Conservation (phyloP, 805 yeast genomes). For the Myxozyma lipomycoides region DNA sequence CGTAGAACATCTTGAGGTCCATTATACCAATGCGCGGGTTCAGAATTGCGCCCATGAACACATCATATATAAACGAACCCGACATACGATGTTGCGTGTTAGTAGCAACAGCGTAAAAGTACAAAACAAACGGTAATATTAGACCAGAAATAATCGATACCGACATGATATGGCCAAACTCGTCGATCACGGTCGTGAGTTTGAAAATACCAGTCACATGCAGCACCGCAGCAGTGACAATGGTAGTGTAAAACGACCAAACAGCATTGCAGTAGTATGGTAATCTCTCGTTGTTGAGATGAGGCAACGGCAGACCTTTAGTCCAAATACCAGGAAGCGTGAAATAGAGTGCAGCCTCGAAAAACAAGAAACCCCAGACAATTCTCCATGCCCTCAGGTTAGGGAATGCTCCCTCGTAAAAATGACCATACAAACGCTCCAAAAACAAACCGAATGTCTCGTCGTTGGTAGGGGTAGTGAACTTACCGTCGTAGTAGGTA, state of each 20-base stretch:
- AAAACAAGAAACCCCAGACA: conserved; percentile 62
- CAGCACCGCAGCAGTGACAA: conserved; percentile 53
- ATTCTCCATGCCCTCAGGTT: conserved; percentile 57
- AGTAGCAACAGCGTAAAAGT: conserved; percentile 60
- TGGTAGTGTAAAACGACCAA: conserved; percentile 71
- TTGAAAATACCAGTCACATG: conserved; percentile 75
- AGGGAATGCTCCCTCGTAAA: conserved; percentile 40
- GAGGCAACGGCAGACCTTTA: conserved; percentile 87
- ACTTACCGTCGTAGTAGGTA: conserved; percentile 66
- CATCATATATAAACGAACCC: conserved; percentile 83
- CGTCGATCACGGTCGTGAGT: conserved; percentile 68
- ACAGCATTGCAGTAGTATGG: conserved; percentile 93
- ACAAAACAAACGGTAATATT: conserved; percentile 61
- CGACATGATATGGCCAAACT: conserved; percentile 89
- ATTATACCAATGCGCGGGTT: conserved; percentile 92
- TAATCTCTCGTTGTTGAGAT: conserved; percentile 71
- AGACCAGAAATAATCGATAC: conserved; percentile 82
- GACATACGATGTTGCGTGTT: conserved; percentile 87
- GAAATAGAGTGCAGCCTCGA: conserved; percentile 72
- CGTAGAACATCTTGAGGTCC: conserved; percentile 95
- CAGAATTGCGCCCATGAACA: conserved; percentile 96
- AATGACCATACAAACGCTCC: conserved; percentile 34
- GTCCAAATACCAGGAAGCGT: conserved; percentile 92
- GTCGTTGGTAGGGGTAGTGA: conserved; percentile 62
- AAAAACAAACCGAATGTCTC: conserved; percentile 47